A percentile compares a stretch with the other conserved stretches of the same genome.
phyloP scores from a whole-genome alignment of 495 filamentous ascomycete genomes.

The Margaritispora aquatica region DNA sequence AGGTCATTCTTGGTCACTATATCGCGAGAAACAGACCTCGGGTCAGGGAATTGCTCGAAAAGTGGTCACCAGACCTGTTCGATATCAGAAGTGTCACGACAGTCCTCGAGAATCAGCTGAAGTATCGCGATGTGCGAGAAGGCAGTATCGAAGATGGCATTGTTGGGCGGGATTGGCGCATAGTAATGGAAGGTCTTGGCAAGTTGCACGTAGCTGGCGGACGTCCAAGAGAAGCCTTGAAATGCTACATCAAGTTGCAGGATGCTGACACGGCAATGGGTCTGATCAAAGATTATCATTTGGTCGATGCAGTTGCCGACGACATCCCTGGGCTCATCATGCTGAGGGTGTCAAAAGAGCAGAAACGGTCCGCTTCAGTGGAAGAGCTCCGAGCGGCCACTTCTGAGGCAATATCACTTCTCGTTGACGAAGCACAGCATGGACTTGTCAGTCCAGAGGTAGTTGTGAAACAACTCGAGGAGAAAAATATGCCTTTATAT shows the following conservation, averaged over 20 bases:
- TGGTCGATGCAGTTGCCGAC: slow-evolving; percentile 79
- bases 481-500: slow-evolving; percentile 54
- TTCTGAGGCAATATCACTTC: slow-evolving; percentile 72
- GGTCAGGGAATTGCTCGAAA: slow-evolving; percentile 72
- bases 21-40: slow-evolving; percentile 59
- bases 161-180: slow-evolving; percentile 71
- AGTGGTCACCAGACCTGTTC: slow-evolving; percentile 82
- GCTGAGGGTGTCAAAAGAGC: slow-evolving; percentile 71
- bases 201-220: slow-evolving; percentile 75
- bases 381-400: slow-evolving; percentile 71
- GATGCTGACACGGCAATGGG: slow-evolving; percentile 85
- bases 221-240: slow-evolving; percentile 74
- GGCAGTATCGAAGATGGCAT: slow-evolving; percentile 62
- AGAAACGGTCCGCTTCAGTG: slow-evolving; percentile 56
- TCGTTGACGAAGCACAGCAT: slow-evolving; percentile 85
- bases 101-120: slow-evolving; percentile 68
- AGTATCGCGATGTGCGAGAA: slow-evolving; percentile 57
- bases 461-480: slow-evolving; percentile 69
- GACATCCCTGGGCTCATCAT: slow-evolving; percentile 86
- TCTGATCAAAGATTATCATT: slow-evolving; percentile 73
- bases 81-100: slow-evolving; percentile 62
- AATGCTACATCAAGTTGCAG: slow-evolving; percentile 82
- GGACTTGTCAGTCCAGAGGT: slow-evolving; percentile 74
- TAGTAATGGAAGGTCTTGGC: slow-evolving; percentile 75
- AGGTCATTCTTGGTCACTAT: slow-evolving; percentile 81